Evolutionary conservation across 805 yeast genomes (phyloP), one percentile per base, ranked within the genome.

Genomic region (Candida palmyrensis): DNA sequence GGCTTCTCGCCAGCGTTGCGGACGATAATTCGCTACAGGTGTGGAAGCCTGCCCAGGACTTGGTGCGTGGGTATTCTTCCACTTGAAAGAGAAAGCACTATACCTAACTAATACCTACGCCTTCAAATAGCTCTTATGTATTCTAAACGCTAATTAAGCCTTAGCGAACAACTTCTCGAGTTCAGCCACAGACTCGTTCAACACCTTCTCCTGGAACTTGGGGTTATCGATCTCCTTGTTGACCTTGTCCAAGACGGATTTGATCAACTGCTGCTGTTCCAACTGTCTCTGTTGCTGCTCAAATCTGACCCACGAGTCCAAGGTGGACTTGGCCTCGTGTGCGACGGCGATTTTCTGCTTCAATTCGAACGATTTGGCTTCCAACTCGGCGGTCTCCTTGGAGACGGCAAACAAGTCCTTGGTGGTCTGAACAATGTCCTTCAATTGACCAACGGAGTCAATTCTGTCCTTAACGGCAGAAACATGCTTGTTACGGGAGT

Each of bases 291-390:
- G 92, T 61, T 87, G 88, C 49, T 86, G 82, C 75, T 92, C 98
- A 68, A 84, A 85, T 78, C 97, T 86, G 53, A 89, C 97, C 98
- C 98, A 92, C 11, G 97, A 87, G 70, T 92, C 98, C 59, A 92
- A 79, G 41, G 90, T 95, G 38, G 92, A 70, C 73, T 84, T 88
- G 56, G 97, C 97, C 74, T 88, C 96, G 43, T 71, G 51, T 38
- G 95, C 90, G 48, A 88, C 76, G 43, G 80, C 88, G 47, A 86
- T 88, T 59, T 80, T 67, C 75, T 92, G 98, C 73, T 88, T 83
- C 62, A 86, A 77, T 71, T 85, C 95, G 57, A 89, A 92, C 37
- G 90, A 79, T 68, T 87, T 77, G 45, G 96, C 94, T 77, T 92
- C 98, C 56, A 89, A 76, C 69, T 83, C 77, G 48, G 94, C 96